phyloP scores from a whole-genome alignment of 2,329 filamentous ascomycete genomes.

The Diaporthe sp. region DNA sequence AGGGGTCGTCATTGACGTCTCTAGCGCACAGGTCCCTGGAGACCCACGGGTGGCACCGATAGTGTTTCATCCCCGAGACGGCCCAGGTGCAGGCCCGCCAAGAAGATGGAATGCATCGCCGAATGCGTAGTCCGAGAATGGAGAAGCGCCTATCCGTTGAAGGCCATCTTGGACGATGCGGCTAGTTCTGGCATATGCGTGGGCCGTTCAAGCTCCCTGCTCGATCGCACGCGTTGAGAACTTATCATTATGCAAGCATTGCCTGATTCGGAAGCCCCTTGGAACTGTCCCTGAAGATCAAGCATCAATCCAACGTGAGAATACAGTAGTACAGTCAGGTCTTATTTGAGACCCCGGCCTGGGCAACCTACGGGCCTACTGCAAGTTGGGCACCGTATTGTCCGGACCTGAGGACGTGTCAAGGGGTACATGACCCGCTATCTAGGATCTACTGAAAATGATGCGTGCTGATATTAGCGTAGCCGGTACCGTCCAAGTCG shows the following conservation, averaged over 20 bases:
- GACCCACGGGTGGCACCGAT: constrained; percentile 7
- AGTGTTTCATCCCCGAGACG: constrained; percentile 13
- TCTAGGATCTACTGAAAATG: background rate
- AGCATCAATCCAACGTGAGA: background rate
- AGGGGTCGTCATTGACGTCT: constrained; percentile 5
- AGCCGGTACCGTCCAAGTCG: background rate
- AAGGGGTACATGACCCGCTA: background rate
- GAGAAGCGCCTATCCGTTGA: background rate
- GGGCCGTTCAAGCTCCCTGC: background rate
- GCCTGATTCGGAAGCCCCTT: background rate
- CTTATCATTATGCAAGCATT: background rate
- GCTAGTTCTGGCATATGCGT: background rate
- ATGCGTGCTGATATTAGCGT: background rate
- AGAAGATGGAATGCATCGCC: background rate
- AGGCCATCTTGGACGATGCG: too few species aligned
- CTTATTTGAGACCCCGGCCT: background rate
- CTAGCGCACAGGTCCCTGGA: constrained; percentile 2
- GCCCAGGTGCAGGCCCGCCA: background rate
- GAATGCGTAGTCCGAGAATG: background rate
- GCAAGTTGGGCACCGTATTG: background rate
- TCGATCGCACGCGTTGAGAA: background rate
- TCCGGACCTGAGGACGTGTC: background rate
- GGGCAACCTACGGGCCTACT: background rate
- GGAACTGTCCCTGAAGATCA: background rate
- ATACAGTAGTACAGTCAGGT: background rate